Conservation (phyloP, 192 early-diverging fungal species). For the Coemansia sp. region DNA sequence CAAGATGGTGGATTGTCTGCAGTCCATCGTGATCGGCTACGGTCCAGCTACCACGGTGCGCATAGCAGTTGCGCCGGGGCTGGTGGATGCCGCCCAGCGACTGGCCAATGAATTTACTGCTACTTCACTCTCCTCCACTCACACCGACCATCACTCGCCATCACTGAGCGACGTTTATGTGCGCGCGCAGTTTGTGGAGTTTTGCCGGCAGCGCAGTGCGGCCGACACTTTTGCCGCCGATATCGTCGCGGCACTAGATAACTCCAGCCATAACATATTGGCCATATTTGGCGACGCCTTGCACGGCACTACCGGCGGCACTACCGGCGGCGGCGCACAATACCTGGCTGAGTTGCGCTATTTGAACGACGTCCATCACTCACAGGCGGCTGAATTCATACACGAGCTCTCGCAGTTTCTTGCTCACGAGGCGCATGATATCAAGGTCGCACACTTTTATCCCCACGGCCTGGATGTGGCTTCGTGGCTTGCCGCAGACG, state of each 20-base stretch:
- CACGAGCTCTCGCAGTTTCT: slow-evolving; percentile 72
- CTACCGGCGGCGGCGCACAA: slow-evolving; percentile 19
- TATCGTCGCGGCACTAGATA: background rate
- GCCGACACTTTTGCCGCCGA: background rate
- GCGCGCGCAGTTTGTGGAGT: slow-evolving; percentile 17
- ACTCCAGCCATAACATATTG: slow-evolving; percentile 33
- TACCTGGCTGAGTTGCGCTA: slow-evolving; percentile 80
- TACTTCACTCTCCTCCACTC: background rate
- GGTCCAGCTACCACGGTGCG: background rate
- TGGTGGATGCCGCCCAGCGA: background rate
- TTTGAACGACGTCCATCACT: slow-evolving; percentile 67
- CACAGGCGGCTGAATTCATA: slow-evolving; percentile 69
- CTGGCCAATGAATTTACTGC: slow-evolving; percentile 14
- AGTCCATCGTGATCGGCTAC: background rate
- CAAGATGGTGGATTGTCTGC: slow-evolving; percentile 2
- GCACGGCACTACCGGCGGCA: slow-evolving; percentile 62
- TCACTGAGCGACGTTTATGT: background rate
- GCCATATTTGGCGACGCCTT: slow-evolving; percentile 92
- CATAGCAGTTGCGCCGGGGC: background rate
- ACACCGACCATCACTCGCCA: background rate
- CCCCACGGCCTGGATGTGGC: slow-evolving; percentile 73
- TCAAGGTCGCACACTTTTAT: slow-evolving; percentile 62
- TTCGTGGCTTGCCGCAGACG: slow-evolving; percentile 67
- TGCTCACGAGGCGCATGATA: slow-evolving; percentile 56
- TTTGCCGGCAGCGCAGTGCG: background rate